Percentiles rank a stretch among this genome's conserved stretches.
Evolutionary conservation across 768 basidiomycete species (phyloP).

Genomic region (Cytidiella melzeri): DNA sequence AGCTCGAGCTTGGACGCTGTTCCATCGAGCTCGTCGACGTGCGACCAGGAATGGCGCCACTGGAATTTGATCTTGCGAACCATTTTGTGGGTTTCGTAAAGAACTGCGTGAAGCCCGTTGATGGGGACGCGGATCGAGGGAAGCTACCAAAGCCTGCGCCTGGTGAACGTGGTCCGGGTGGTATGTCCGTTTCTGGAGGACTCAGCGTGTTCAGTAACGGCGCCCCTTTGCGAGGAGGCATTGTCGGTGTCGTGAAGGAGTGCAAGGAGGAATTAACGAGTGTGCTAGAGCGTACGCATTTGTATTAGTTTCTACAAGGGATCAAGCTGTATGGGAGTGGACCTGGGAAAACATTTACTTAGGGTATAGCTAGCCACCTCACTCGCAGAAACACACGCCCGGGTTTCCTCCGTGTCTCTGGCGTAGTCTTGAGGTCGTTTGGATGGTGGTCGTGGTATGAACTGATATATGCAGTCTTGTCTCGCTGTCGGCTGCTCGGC

Average conservation of each 20-base stretch:
- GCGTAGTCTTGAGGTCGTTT: background rate
- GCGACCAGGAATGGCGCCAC: conserved; percentile 36
- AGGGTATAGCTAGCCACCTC: background rate
- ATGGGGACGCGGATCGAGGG: conserved; percentile 59
- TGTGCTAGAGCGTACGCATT: background rate
- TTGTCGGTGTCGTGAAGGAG: conserved; percentile 14
- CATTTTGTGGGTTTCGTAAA: conserved; percentile 65
- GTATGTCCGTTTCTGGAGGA: conserved; percentile 17
- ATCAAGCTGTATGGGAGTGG: background rate
- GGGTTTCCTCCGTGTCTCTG: background rate
- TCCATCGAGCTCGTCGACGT: conserved; percentile 30
- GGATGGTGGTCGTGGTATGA: background rate
- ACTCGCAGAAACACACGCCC: background rate
- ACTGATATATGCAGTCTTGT: background rate
- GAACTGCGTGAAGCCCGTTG: conserved; percentile 56
- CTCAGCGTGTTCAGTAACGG: conserved; percentile 26
- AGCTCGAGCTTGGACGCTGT: conserved; percentile 44
- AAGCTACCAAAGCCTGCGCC: conserved; percentile 26
- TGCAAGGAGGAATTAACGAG: background rate
- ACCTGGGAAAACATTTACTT: background rate
- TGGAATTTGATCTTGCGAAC: conserved; percentile 59
- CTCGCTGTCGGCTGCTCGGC: background rate
- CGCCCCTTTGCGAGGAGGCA: conserved; percentile 46
- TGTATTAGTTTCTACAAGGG: background rate
- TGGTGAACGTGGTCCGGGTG: conserved; percentile 16